Base-by-base conservation (phyloP, 2,329 filamentous ascomycete species). In the Phyllosticta ampelicida region DNA sequence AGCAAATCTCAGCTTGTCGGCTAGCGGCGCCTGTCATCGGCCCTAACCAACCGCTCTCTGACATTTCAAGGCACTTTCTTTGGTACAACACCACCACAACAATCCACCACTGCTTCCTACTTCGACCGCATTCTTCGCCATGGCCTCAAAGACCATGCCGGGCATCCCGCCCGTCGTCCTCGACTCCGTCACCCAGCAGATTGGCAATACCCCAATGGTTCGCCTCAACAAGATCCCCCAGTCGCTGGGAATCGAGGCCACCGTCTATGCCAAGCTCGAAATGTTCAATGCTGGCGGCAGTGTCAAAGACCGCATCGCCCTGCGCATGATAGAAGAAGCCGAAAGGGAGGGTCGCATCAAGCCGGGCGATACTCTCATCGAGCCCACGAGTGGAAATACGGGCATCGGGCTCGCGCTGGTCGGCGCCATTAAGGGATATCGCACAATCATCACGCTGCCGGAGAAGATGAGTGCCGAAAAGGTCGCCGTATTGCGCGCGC, bases 391-490 rank as follows among this genome's bases (percentile, higher is more conserved):
- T 69, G 94, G 94, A 58, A 99, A 99, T 73, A 99, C 94, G 78
- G 94, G 94, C 64, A 99, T 99, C 64, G 94, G 94, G 20, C 80
- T 99, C 48, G 94, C 94, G 26, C 84, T 99, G 30, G 92, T 97
- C 18, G 92, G 84, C 60, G 94, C 94, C 16, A 88, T 99, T 68
- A 97, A 96, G 78, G 92, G 91, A 64, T 99, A 97, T 80, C 92
- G 92, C 75, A 95, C 91, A 48, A 97, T 99, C 75, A 99, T 99
- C 73, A 99, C 94, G 10, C 83, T 99, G 51, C 94, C 94, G 55
- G 94, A 99, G 77, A 99, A 99, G 80, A 99, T 99, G 94, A 96
- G 90, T 1, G 88, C 90, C 53, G 94, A 99, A 75, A 99, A 99
- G 75, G 94, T 99, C 48, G 87, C 92, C 1, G 94, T 99, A 26